Base-by-base conservation (phyloP, 257 asterid genomes). In the Thymus mandschuricus region DNA sequence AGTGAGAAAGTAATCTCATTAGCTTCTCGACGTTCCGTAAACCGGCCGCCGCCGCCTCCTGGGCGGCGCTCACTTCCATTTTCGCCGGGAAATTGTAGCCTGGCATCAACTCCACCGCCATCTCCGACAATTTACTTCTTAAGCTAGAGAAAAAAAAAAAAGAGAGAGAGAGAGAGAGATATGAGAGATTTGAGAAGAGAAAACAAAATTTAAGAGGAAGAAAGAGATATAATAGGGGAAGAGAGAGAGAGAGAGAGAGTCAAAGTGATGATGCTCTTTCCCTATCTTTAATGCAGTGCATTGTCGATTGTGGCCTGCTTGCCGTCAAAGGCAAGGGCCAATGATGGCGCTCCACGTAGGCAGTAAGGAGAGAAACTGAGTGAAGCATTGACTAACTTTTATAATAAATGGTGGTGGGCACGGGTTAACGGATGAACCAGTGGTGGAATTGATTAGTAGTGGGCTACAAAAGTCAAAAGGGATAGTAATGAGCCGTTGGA, bases 31-130 rank as follows among this genome's bases (percentile, higher is more conserved):
- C 91, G 83, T 84, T 84, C 68, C 81, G 89, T 0, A 86, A 72
- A 10, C 91, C 89, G 65, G 89, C 86, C 12, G 87, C 74, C 21
- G 87, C 92, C 52, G 92, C 92, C 41, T 86, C 92, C 27, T 84
- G 84, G 70, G 81, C 88, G 50, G 87, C 89, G 78, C 12, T 76
- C 29, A 78, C 87, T 70, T 84, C 92, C 83, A 84, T 84, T 41
- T 81, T 84, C 0, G 86, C 21, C 1, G 79, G 38, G 55, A 76
- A 82, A 63, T 52, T 78, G 5, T 57, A 78, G 8, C 86, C 78
- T 1, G 79, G 78, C 84, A 86, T 81, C 76, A 84, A 80, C 27
- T 83, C 86, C 5, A 81, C 87, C n/a, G 87, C 84, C 89, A 84
- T 84, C 52, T 76, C 64, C 33, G 64, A 49, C 52, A 31, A 58